Conservation (phyloP, 2,329 filamentous ascomycete species). For the Blumeriella jaapii region DNA sequence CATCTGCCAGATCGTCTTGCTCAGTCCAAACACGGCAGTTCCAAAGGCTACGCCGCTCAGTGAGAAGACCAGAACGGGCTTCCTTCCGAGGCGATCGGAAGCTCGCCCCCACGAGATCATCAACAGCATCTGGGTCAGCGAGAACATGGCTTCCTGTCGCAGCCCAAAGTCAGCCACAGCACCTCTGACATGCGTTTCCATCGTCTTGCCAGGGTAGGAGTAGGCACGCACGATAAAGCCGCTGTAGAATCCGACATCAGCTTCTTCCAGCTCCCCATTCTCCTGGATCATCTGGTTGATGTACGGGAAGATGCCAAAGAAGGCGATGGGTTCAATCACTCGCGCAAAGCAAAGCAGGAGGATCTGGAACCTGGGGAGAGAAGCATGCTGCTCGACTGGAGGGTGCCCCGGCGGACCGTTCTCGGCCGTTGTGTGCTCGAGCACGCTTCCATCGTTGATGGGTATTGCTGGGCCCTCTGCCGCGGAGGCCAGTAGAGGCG, state of each 20-base stretch:
- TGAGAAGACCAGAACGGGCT: slow-evolving; percentile 58
- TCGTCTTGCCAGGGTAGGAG: background rate
- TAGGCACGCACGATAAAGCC: slow-evolving; percentile 49
- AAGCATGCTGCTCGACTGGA: slow-evolving; percentile 19
- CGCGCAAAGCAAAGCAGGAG: slow-evolving; percentile 62
- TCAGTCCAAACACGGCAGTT: slow-evolving; percentile 57
- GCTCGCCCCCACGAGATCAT: slow-evolving; percentile 65
- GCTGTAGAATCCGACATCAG: slow-evolving; percentile 70
- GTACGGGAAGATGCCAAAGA: slow-evolving; percentile 74
- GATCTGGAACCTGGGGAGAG: slow-evolving; percentile 54
- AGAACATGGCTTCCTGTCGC: slow-evolving; percentile 52
- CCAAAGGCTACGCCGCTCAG: slow-evolving; percentile 50
- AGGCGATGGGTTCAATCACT: slow-evolving; percentile 66
- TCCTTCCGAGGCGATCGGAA: slow-evolving; percentile 58
- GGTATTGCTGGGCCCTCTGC: no score
- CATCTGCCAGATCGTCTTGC: slow-evolving; percentile 60
- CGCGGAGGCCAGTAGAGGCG: no score
- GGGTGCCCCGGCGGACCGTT: no score
- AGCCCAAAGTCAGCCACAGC: background rate
- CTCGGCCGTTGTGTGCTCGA: no score
- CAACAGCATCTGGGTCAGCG: slow-evolving; percentile 62
- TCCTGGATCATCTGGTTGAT: slow-evolving; percentile 65
- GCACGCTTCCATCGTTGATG: no score
- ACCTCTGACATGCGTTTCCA: no score
- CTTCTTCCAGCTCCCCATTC: slow-evolving; percentile 46